Evolutionary conservation across 2,329 filamentous ascomycete genomes (phyloP), one percentile per base, ranked within the genome.

Genomic region (Neonectria punicea): DNA sequence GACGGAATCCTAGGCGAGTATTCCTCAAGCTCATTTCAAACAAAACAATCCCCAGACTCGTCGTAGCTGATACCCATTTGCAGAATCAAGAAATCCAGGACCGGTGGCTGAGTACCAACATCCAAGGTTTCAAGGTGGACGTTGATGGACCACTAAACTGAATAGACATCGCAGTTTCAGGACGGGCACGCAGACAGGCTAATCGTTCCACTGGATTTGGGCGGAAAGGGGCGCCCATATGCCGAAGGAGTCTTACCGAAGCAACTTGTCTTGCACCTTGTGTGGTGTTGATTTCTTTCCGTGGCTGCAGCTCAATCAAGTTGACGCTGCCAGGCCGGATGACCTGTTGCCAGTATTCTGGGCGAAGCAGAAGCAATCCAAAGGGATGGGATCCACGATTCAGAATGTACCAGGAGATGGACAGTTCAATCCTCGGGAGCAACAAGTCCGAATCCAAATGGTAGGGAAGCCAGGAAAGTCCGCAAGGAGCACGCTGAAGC

Each of bases 391-490:
- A 58, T 61, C 39, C 47, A 54, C 36, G 61, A 53, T 62, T 51
- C 47, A 49, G 50, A 56, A 30, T 54, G 67, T 25, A 47, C 69
- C 70, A 60, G 50, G 25, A 18, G 28, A 41, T 54, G 53, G 49
- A 62, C 43, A 54, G 47, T 65, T 65, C 68, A 65, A 63, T 73
- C 67, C 69, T 70, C 53, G 61, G 55, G 36, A 53, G 53, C 36
- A 39, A 36, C 43, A 30, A 49, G 55, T 43, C 28, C 44, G 59
- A 64, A 59, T 70, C 69, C 67, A 67, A 57, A 44, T 28, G 47
- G 53, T 61, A 36, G 47, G 43, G 11, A 51, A n/a, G 25, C 32
- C 49, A 39, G 32, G 36, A 28, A 39, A 51, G 49, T 46, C 61
- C 44, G 49, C 36, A 25, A 58, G 46, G 41, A 46, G n/a, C 36